Conservation (phyloP, 2,329 filamentous ascomycete species). For the Didymella lethalis region DNA sequence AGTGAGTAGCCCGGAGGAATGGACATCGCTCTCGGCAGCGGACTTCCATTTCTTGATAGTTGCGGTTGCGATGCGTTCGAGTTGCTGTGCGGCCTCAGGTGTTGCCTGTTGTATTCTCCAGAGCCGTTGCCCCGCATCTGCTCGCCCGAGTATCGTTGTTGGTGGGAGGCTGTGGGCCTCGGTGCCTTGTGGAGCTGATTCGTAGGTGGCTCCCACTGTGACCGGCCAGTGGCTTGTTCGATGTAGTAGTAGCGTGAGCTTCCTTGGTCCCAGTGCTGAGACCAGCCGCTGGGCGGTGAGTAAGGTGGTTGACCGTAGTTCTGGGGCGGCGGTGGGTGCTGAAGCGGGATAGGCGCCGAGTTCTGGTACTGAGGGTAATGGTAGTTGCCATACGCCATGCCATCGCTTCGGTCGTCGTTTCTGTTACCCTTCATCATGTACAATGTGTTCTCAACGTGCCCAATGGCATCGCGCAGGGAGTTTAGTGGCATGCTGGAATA, state of each 20-base stretch:
- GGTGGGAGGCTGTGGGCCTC: conserved; percentile 11
- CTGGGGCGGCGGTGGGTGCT: conserved; percentile 14
- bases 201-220: conserved; percentile 64
- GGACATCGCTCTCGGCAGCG: conserved; percentile 13
- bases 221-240: conserved; percentile 65
- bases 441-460: conserved; percentile 22
- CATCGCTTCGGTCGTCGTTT: conserved; percentile 3
- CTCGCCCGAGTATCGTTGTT: conserved; percentile 9
- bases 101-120: conserved; percentile 7
- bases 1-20: conserved; percentile 21
- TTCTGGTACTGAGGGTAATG: conserved; percentile 17
- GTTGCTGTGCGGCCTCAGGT: conserved; percentile 16
- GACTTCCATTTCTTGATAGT: conserved; percentile 11
- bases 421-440: conserved; percentile 19
- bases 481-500: conserved; percentile 8
- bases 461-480: conserved; percentile 18
- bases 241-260: conserved; percentile 70
- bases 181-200: conserved; percentile 11
- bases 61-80: conserved; percentile 14
- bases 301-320: conserved; percentile 21
- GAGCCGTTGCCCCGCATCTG: conserved; percentile 3
- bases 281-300: conserved; percentile 61
- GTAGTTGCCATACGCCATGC: conserved; percentile 14
- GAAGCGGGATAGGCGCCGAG: conserved; percentile 9
- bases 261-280: conserved; percentile 66